Percentiles rank a stretch among this genome's conserved stretches.
Evolutionary conservation across 73 alveolate species (phyloP).

Genomic region (Breviolum minutum): DNA sequence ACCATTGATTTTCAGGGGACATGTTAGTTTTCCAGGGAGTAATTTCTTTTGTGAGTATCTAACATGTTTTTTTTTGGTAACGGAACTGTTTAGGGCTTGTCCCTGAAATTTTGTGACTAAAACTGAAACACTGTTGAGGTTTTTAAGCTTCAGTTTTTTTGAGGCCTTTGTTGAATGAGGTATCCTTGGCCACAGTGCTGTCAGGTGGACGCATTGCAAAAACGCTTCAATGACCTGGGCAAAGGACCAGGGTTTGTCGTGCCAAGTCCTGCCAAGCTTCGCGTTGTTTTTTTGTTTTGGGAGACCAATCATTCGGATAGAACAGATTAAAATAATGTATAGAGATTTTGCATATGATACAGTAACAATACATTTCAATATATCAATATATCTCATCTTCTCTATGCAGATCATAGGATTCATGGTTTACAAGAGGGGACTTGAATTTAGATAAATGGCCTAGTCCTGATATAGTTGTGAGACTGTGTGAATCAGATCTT

Average conservation of each 20-base stretch:
- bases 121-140: background rate
- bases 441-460: no score
- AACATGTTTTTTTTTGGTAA: background rate
- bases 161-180: background rate
- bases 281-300: background rate
- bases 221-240: slow-evolving; percentile 59
- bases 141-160: background rate
- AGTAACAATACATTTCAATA: background rate
- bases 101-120: background rate
- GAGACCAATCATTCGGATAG: background rate
- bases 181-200: background rate
- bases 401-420: background rate
- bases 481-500: background rate
- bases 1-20: no score
- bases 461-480: no score
- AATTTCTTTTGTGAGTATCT: background rate
- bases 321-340: background rate
- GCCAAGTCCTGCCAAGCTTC: background rate
- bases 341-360: background rate
- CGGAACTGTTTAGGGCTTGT: no score
- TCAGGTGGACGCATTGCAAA: slow-evolving; percentile 62
- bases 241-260: background rate
- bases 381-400: background rate
- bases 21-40: background rate
- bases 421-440: no score